phyloP scores from a whole-genome alignment of 2,329 filamentous ascomycete genomes.

The Paecilomyces dactylethromorphus region DNA sequence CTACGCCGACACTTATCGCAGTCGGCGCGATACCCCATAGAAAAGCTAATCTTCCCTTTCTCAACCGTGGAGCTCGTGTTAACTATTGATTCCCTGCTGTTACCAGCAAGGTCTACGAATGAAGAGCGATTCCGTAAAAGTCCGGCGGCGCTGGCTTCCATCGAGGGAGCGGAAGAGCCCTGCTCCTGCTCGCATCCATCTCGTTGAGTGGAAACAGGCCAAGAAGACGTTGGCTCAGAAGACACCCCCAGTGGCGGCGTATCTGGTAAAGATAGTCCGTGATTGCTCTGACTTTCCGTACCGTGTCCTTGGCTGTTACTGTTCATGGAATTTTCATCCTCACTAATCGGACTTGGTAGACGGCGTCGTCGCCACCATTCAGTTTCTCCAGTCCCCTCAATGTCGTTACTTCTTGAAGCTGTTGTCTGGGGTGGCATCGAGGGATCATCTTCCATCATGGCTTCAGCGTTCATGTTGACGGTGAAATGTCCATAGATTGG shows the following conservation, averaged over 20 bases:
- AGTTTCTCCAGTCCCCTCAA: conserved; percentile 7
- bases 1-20: conserved; percentile 71
- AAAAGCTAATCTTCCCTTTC: conserved; percentile 57
- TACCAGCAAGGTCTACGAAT: conserved; percentile 3
- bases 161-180: neutral
- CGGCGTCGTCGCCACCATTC: conserved; percentile 18
- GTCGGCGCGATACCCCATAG: conserved; percentile 70
- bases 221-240: neutral
- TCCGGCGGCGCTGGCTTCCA: neutral
- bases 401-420: neutral
- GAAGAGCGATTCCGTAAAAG: neutral
- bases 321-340: conserved; percentile 18
- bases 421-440: neutral
- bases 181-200: neutral
- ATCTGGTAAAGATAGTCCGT: conserved; percentile 1
- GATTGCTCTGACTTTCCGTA: neutral
- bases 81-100: conserved; percentile 1
- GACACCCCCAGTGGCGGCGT: conserved; percentile 1
- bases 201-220: neutral
- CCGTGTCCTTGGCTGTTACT: neutral
- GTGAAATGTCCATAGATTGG: conserved; percentile 24
- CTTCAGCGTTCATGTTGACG: conserved; percentile 11
- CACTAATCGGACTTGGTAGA: conserved; percentile 35
- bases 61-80: conserved; percentile 2
- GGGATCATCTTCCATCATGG: conserved; percentile 7